phyloP scores from a whole-genome alignment of 805 yeast species.

The Spathaspora girioi region DNA sequence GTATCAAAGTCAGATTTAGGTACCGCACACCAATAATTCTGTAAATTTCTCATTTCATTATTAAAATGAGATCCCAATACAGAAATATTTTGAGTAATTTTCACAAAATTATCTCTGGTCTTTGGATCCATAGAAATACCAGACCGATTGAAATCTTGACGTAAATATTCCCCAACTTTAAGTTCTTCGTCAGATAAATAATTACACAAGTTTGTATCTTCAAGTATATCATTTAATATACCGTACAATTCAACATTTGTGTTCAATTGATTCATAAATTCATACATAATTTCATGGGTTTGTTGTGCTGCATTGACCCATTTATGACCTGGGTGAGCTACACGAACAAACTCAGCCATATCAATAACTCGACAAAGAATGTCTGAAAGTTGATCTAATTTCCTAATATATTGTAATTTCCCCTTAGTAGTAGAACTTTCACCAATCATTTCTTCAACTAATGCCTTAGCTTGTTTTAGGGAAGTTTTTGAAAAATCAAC shows the following conservation, averaged over 20 bases:
- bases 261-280: constrained; percentile 88
- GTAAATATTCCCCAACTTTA: constrained; percentile 74
- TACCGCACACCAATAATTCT: constrained; percentile 35
- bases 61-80: constrained; percentile 75
- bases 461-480: constrained; percentile 56
- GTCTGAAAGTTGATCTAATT: constrained; percentile 83
- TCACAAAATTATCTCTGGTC: constrained; percentile 67
- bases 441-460: constrained; percentile 54
- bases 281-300: constrained; percentile 85
- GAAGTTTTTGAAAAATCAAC: constrained; percentile 63
- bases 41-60: constrained; percentile 39
- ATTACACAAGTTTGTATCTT: constrained; percentile 24
- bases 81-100: constrained; percentile 76
- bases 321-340: constrained; percentile 72
- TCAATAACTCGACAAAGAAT: constrained; percentile 89
- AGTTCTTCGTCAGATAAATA: constrained; percentile 68
- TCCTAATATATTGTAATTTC: constrained; percentile 47
- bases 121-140: constrained; percentile 77
- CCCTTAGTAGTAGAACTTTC: constrained; percentile 38
- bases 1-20: constrained; percentile 25
- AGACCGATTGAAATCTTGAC: constrained; percentile 84
- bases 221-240: constrained; percentile 55
- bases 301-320: constrained; percentile 81
- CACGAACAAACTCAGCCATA: constrained; percentile 86
- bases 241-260: constrained; percentile 72